Conservation (phyloP, 2,329 filamentous ascomycete genomes). For the Ceratocystis colombiana region DNA sequence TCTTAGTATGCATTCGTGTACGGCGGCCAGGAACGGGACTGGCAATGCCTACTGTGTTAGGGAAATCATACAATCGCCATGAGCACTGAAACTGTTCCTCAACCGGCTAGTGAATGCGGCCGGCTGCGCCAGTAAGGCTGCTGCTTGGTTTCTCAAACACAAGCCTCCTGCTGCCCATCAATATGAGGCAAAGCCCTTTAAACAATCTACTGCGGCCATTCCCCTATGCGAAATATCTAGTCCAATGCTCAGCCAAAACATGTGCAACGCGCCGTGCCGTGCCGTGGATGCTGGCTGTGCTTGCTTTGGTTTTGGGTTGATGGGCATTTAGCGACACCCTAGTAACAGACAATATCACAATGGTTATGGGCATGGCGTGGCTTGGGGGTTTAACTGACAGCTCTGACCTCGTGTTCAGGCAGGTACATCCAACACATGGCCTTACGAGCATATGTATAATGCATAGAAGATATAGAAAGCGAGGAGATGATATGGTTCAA, state of each 20-base stretch:
- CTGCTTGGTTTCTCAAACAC: no score
- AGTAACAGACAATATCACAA: not conserved
- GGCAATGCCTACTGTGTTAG: not conserved
- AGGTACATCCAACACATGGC: not conserved
- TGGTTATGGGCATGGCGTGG: not conserved
- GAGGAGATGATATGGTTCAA: no score
- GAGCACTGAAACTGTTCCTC: not conserved
- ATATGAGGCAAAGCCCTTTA: no score
- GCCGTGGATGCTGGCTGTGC: slow-evolving; percentile 4
- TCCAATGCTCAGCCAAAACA: not conserved
- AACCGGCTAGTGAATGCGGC: not conserved
- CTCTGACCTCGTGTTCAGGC: not conserved
- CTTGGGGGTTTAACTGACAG: slow-evolving; percentile 8
- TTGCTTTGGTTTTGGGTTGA: not conserved
- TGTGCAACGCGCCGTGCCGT: not conserved
- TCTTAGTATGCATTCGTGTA: not conserved
- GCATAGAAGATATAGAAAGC: no score
- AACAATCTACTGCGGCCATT: not conserved
- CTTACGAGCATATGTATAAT: not conserved
- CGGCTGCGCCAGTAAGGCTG: no score
- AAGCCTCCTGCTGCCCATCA: no score
- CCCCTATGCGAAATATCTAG: not conserved
- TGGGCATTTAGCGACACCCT: not conserved
- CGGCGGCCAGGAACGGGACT: not conserved
- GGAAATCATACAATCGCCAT: not conserved